Conservation (phyloP, 2,329 filamentous ascomycete genomes). For the Escovopsis sp. region DNA sequence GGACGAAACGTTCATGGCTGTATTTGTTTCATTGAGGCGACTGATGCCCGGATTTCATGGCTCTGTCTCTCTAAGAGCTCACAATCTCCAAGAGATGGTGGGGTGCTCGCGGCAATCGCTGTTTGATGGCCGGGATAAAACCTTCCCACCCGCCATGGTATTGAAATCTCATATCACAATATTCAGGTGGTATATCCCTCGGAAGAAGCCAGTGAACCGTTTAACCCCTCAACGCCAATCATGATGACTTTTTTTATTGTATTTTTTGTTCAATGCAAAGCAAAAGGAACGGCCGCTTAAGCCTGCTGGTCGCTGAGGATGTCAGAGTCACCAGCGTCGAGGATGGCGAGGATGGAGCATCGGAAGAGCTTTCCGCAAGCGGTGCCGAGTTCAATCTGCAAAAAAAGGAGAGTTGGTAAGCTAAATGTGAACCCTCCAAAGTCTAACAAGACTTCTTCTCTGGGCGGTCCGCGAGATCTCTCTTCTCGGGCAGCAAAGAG, state of each 20-base stretch:
- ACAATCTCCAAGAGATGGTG: conserved; percentile 10
- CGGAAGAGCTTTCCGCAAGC: conserved; percentile 98
- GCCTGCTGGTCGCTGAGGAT: conserved; percentile 70
- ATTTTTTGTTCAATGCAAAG: conserved; percentile 11
- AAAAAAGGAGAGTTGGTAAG: conserved; percentile 33
- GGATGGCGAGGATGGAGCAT: conserved; percentile 91
- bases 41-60: conserved; percentile 7
- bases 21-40: conserved; percentile 20
- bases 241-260: too few species aligned
- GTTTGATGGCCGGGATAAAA: conserved; percentile 1
- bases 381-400: conserved; percentile 92
- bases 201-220: conserved; percentile 19
- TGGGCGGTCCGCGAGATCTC: conserved; percentile 45
- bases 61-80: conserved; percentile 1
- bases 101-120: neutral
- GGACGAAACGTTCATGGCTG: conserved; percentile 21
- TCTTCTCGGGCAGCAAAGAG: conserved; percentile 10
- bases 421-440: conserved; percentile 69
- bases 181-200: conserved; percentile 23
- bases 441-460: conserved; percentile 76
- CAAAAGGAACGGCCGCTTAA: conserved; percentile 26
- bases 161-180: conserved; percentile 19
- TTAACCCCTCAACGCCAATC: conserved; percentile 30
- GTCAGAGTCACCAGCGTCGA: conserved; percentile 97
- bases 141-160: conserved; percentile 12